Percentiles rank a stretch among this genome's conserved stretches.
These are phyloP conservation scores for Metschnikowia lunata DNA, from an alignment of 805 yeast genomes.

Conservation along the genomic window DNA sequence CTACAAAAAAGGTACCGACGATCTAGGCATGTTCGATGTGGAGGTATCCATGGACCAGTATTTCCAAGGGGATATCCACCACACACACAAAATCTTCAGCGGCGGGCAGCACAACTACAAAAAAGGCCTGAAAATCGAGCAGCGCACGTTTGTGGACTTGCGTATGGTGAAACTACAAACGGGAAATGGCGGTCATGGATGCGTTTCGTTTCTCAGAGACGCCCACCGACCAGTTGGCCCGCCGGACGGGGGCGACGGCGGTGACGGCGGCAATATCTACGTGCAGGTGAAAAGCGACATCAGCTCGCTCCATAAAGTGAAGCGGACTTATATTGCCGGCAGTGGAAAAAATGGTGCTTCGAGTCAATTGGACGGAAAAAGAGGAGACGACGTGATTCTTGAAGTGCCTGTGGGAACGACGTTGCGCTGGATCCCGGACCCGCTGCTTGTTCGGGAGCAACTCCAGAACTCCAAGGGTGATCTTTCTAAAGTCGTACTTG, in stretches of 20 bases:
- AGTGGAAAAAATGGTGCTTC: slow-evolving; percentile 70
- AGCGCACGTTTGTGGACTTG: slow-evolving; percentile 41
- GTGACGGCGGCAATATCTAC: slow-evolving; percentile 83
- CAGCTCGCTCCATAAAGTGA: slow-evolving; percentile 65
- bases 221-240: slow-evolving; percentile 86
- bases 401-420: slow-evolving; percentile 92
- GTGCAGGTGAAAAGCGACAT: slow-evolving; percentile 74
- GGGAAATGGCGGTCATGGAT: slow-evolving; percentile 89
- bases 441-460: slow-evolving; percentile 40
- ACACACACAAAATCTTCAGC: slow-evolving; percentile 34
- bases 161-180: slow-evolving; percentile 61
- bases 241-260: slow-evolving; percentile 99
- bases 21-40: slow-evolving; percentile 11
- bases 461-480: slow-evolving; percentile 19
- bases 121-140: slow-evolving; percentile 34
- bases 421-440: slow-evolving; percentile 80
- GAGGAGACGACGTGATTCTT: slow-evolving; percentile 73
- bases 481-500: slow-evolving; percentile 12
- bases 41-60: slow-evolving; percentile 29
- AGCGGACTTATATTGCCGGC: slow-evolving; percentile 64
- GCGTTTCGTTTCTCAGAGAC: slow-evolving; percentile 80
- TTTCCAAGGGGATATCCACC: slow-evolving; percentile 38
- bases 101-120: slow-evolving; percentile 25
- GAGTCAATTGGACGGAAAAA: slow-evolving; percentile 79
- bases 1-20: slow-evolving; percentile 7